Conservation (phyloP, 169 alveolate genomes). For the Plasmodium yoelii region DNA sequence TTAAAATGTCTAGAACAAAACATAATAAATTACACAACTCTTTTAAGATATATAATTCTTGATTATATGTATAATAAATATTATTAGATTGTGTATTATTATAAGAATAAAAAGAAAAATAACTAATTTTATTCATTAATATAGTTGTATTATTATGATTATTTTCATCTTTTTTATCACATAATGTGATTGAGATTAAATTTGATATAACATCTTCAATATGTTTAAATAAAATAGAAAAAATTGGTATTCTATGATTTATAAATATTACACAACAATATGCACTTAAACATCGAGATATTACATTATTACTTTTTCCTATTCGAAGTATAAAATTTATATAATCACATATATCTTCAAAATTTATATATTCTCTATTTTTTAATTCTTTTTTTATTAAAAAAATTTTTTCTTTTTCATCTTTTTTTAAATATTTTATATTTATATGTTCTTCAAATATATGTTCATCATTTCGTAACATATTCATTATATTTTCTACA, state of each 20-base stretch:
- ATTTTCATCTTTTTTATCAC: not conserved
- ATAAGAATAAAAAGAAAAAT: constrained; percentile 59
- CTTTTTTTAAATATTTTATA: constrained; percentile 38
- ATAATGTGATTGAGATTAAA: constrained; percentile 14
- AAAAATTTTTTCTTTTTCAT: constrained; percentile 39
- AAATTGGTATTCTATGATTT: constrained; percentile 73
- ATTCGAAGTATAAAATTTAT: constrained; percentile 56
- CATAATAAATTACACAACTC: constrained; percentile 43
- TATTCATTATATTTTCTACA: constrained; percentile 29
- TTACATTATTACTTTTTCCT: constrained; percentile 69
- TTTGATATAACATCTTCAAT: constrained; percentile 20
- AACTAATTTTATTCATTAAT: constrained; percentile 63
- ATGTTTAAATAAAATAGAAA: constrained; percentile 55
- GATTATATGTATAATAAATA: constrained; percentile 53
- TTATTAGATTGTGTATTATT: constrained; percentile 44
- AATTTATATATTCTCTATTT: constrained; percentile 46
- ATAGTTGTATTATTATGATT: constrained; percentile 44
- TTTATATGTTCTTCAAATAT: constrained; percentile 45
- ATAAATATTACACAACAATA: constrained; percentile 65
- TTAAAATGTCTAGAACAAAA: constrained; percentile 40
- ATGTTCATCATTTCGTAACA: constrained; percentile 40
- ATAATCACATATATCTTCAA: constrained; percentile 75
- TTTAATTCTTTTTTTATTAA: constrained; percentile 68
- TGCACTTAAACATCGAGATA: constrained; percentile 51
- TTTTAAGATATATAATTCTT: constrained; percentile 47